Base-by-base conservation (phyloP, 1,284 basidiomycete genomes). In the Farysia itapuensis region DNA sequence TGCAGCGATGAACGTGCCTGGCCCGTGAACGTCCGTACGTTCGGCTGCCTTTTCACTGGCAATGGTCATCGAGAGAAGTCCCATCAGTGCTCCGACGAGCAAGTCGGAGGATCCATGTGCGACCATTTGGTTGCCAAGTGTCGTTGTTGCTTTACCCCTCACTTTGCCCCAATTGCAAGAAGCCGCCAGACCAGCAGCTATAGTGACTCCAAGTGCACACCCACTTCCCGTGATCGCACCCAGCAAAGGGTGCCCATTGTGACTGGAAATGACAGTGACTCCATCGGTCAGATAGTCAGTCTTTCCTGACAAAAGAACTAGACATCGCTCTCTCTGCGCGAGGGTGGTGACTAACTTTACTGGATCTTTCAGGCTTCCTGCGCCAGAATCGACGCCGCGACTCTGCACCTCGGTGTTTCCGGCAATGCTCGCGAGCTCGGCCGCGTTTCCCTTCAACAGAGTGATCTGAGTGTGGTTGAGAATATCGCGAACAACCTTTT, bases 391-490 rank as follows among this genome's bases (percentile, higher is more conserved):
- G 2, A 97, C 93, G 2, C 94, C 93, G 72, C 85, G 85, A n/a
- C 86, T 82, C 58, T 81, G 77, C 4, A 90, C 89, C 84, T 87
- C 50, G 14, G 28, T 30, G 35, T 86, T 86, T 14, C 86, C 83
- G 1, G 86, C 83, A 12, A 96, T 79, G 0, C 87, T 81, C 0
- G 85, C 89, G 18, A 97, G 85, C 77, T 97, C 94, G 16, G 85
- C 91, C 0, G 90, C 88, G 72, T 97, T 97, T 5, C 93, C 94
- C 78, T 97, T 97, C 79, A 97, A 91, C 15, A 95, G 86, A 15
- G 87, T 87, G 14, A 88, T 85, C 75, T 96, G 92, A 83, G 88
- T 94, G 35, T 82, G 79, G 56, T 88, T 82, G n/a, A 96, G 79
- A 12, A 96, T 81, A 43, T 86, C 88, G 84, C 74, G 69, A 5